phyloP scores from a whole-genome alignment of 306 rosid genomes.

The Hippophae rhamnoides region DNA sequence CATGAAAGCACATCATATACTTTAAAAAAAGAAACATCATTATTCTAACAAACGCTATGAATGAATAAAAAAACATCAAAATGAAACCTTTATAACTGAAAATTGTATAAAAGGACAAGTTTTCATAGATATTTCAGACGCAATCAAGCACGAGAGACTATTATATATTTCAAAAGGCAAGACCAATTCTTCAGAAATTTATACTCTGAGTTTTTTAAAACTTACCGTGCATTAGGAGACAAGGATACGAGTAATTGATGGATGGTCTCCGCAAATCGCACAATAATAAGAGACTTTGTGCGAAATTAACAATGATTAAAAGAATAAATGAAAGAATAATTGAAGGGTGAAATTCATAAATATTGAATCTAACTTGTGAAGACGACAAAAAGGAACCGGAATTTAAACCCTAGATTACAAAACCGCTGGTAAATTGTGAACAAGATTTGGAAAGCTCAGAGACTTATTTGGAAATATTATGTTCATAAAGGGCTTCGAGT shows the following conservation, averaged over 20 bases:
- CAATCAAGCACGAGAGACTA: slow-evolving; percentile 25
- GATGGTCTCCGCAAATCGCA: not conserved
- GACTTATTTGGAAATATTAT: too few relatives aligned
- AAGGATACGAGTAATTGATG: slow-evolving; percentile 5
- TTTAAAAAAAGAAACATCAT: not conserved
- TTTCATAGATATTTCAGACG: slow-evolving; percentile 25
- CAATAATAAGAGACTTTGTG: too few relatives aligned
- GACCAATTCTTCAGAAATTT: not conserved
- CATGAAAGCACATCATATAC: not conserved
- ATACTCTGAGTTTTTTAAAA: not conserved
- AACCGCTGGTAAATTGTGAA: too few relatives aligned
- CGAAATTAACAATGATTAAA: too few relatives aligned
- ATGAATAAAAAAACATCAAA: slow-evolving; percentile 7
- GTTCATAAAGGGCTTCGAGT: too few relatives aligned
- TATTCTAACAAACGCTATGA: not conserved
- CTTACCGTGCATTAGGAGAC: slow-evolving; percentile 13
- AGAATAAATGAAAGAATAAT: too few relatives aligned
- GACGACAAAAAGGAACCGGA: too few relatives aligned
- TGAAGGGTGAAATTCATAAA: too few relatives aligned
- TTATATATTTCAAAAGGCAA: slow-evolving; percentile 11
- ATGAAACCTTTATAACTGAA: slow-evolving; percentile 9
- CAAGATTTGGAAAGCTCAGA: too few relatives aligned
- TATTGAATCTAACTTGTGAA: too few relatives aligned
- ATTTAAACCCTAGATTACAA: too few relatives aligned
- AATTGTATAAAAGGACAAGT: slow-evolving; percentile 9